These are phyloP conservation scores for Tylopilus vinaceipallidus DNA, from an alignment of 768 basidiomycete genomes.

Conservation along the genomic window DNA sequence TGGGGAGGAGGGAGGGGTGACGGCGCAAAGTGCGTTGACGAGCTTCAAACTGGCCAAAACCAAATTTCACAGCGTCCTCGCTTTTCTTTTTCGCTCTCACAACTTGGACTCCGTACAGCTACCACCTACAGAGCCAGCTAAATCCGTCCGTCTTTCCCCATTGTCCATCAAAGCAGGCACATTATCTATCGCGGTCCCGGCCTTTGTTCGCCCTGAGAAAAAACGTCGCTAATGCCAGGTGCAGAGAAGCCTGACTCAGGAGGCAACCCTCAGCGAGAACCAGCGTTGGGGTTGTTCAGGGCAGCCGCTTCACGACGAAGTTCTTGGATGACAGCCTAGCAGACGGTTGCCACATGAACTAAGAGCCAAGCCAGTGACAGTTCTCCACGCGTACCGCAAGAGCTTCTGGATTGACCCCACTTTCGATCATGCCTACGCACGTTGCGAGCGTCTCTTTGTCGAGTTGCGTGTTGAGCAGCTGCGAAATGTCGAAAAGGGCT, in stretches of 20 bases:
- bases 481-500: conserved; percentile 84
- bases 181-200: not conserved
- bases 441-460: conserved; percentile 92
- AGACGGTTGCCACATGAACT: conserved; percentile 5
- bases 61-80: conserved; percentile 14
- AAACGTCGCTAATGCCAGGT: not conserved
- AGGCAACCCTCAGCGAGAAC: conserved; percentile 27
- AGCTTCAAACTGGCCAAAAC: conserved; percentile 3
- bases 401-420: conserved; percentile 89
- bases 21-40: conserved; percentile 2
- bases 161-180: conserved; percentile 13
- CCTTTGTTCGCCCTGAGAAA: conserved; percentile 1
- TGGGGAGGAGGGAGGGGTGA: not conserved
- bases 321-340: conserved; percentile 81
- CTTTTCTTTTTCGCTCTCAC: not conserved
- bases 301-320: conserved; percentile 66
- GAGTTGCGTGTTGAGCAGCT: conserved; percentile 81
- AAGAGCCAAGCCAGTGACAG: not conserved
- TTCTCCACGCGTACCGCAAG: conserved; percentile 62
- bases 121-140: conserved; percentile 18
- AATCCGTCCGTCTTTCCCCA: conserved; percentile 18
- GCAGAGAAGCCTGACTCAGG: not conserved
- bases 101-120: conserved; percentile 6
- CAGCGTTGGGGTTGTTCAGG: conserved; percentile 28
- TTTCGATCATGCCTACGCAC: conserved; percentile 90